Evolutionary conservation across 306 rosid genomes (phyloP).

Genomic region (Luffa aegyptiaca): DNA sequence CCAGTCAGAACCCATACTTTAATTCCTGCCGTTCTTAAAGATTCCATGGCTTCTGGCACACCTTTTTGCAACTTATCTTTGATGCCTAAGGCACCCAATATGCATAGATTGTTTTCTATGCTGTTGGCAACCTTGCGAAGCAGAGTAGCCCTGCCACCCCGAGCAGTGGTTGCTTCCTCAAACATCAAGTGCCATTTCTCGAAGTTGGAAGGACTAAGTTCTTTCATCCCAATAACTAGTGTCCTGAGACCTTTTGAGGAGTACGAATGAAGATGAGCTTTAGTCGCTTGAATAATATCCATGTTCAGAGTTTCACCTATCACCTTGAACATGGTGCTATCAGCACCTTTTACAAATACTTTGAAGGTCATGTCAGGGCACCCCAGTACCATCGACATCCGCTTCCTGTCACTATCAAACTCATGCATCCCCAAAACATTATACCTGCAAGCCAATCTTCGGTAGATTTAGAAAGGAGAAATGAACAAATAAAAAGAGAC

Average conservation of each 20-base stretch:
- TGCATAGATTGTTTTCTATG: slow-evolving; percentile 50
- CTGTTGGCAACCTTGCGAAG: slow-evolving; percentile 66
- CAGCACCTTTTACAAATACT: slow-evolving; percentile 89
- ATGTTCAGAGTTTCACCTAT: slow-evolving; percentile 37
- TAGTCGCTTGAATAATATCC: slow-evolving; percentile 40
- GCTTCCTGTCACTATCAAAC: slow-evolving; percentile 83
- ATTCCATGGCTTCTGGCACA: slow-evolving; percentile 81
- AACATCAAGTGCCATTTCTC: slow-evolving; percentile 69
- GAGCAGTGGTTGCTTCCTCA: slow-evolving; percentile 73
- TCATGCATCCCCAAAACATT: slow-evolving; percentile 80
- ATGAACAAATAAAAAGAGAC: too few relatives aligned
- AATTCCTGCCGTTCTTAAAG: slow-evolving; percentile 74
- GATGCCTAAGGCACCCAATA: slow-evolving; percentile 77
- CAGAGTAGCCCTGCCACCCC: slow-evolving; percentile 59
- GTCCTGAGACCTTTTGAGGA: slow-evolving; percentile 84
- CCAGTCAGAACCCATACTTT: slow-evolving; percentile 92
- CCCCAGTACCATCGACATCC: slow-evolving; percentile 92
- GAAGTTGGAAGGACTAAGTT: slow-evolving; percentile 50
- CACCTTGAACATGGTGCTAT: slow-evolving; percentile 68
- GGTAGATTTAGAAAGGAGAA: not conserved
- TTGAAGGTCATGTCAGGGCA: slow-evolving; percentile 54
- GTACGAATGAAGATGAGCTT: slow-evolving; percentile 59
- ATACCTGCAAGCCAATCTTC: slow-evolving; percentile 42
- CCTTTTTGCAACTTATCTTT: slow-evolving; percentile 89
- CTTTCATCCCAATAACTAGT: slow-evolving; percentile 76